phyloP scores from a whole-genome alignment of 208 protist species.

The Trypanosoma mega region DNA sequence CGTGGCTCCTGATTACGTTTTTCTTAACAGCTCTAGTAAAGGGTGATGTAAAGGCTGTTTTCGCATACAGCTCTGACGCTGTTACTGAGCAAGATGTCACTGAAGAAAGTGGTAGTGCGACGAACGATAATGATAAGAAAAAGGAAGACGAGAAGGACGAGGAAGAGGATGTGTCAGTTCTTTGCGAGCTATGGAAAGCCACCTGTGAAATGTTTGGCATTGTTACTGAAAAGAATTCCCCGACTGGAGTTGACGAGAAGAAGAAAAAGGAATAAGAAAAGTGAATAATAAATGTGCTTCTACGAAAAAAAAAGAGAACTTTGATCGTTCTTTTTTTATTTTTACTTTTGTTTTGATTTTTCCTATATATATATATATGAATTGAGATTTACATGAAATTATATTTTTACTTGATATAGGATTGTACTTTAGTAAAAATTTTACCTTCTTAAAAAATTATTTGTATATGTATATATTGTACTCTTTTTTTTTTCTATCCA shows the following conservation, averaged over 20 bases:
- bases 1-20: constrained; percentile 83
- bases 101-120: too few relatives aligned
- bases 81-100: constrained; percentile 4
- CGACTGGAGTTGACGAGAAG: neutral
- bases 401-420: neutral
- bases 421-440: neutral
- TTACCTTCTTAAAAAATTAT: constrained; percentile 1
- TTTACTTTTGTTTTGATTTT: constrained; percentile 15
- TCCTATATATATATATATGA: neutral
- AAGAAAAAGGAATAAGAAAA: constrained; percentile 18
- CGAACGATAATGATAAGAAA: constrained; percentile 2
- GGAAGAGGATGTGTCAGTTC: constrained; percentile 23
- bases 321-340: constrained; percentile 5
- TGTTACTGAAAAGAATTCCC: neutral
- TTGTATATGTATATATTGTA: constrained; percentile 5
- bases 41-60: constrained; percentile 65
- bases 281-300: constrained; percentile 13
- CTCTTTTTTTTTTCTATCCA: constrained; percentile 24
- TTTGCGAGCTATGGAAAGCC: constrained; percentile 21
- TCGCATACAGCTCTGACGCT: constrained; percentile 17
- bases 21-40: constrained; percentile 35
- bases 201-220: constrained; percentile 38
- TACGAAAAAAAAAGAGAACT: neutral
- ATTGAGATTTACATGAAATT: neutral
- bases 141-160: constrained; percentile 24